Evolutionary conservation across 1,284 basidiomycete species (phyloP).

Genomic region (Boletus sp.): DNA sequence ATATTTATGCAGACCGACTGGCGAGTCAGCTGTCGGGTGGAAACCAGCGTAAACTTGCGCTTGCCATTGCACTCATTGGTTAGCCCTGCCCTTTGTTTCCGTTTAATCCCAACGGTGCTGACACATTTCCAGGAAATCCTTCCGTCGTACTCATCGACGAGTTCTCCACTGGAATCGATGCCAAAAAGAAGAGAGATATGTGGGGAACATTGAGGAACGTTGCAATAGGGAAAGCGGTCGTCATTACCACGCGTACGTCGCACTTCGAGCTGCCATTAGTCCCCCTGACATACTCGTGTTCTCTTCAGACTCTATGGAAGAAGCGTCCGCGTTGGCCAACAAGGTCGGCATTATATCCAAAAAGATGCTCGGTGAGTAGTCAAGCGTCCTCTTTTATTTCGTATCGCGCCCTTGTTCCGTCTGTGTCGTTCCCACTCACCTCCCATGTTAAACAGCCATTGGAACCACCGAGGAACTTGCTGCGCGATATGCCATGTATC

Average conservation of each 20-base stretch:
- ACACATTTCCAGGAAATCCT: slow-evolving; percentile 59
- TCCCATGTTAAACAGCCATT: slow-evolving; percentile 46
- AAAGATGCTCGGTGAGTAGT: slow-evolving; percentile 60
- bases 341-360: slow-evolving; percentile 75
- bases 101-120: not conserved
- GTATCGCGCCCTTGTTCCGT: too few relatives aligned
- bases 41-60: slow-evolving; percentile 77
- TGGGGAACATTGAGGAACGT: slow-evolving; percentile 74
- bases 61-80: slow-evolving; percentile 82
- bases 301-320: slow-evolving; percentile 78
- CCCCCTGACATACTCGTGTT: not conserved
- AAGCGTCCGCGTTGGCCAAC: slow-evolving; percentile 75
- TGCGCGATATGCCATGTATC: slow-evolving; percentile 71
- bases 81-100: slow-evolving; percentile 15
- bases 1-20: slow-evolving; percentile 66
- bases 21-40: slow-evolving; percentile 79
- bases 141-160: slow-evolving; percentile 81
- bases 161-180: slow-evolving; percentile 82
- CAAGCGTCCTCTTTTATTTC: too few relatives aligned
- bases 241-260: slow-evolving; percentile 69
- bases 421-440: not conserved
- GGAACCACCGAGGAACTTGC: slow-evolving; percentile 63
- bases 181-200: slow-evolving; percentile 83
- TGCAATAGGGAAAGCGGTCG: slow-evolving; percentile 64
- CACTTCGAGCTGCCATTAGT: not conserved